These are phyloP conservation scores for Exophiala bonariae DNA, from an alignment of 2,329 filamentous ascomycete species.

Conservation along the genomic window DNA sequence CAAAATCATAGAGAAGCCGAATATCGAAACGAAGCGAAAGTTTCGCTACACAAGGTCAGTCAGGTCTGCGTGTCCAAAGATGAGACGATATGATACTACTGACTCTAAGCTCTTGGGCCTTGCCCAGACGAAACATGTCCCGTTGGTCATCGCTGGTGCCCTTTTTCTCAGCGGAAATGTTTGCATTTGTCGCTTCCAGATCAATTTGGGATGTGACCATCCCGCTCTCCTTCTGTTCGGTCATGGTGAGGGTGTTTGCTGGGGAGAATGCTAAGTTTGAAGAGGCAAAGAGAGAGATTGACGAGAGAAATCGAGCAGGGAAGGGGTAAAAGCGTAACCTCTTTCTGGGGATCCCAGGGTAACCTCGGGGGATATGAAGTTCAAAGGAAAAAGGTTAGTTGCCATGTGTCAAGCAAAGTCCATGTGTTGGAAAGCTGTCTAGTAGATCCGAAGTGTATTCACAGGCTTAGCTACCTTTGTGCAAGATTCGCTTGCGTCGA, in stretches of 20 bases:
- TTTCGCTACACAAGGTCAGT: constrained; percentile 34
- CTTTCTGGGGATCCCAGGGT: too few species aligned
- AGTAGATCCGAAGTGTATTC: too few species aligned
- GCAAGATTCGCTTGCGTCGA: too few species aligned
- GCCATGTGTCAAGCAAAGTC: too few species aligned
- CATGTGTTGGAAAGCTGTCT: too few species aligned
- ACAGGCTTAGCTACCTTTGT: too few species aligned
- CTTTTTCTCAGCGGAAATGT: constrained; percentile 27
- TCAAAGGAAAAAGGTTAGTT: too few species aligned
- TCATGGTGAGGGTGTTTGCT: constrained; percentile 22
- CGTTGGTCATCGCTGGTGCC: constrained; percentile 33
- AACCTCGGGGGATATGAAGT: too few species aligned
- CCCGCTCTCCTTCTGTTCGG: constrained; percentile 15
- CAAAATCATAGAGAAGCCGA: constrained; percentile 42
- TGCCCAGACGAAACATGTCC: constrained; percentile 37
- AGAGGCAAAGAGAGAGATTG: not conserved
- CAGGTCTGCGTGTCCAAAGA: not conserved
- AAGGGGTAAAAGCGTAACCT: not conserved
- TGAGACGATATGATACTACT: not conserved
- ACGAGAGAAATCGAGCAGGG: not conserved
- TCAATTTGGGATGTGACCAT: constrained; percentile 22
- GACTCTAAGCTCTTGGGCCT: constrained; percentile 35
- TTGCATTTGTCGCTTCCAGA: constrained; percentile 17
- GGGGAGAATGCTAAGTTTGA: not conserved
- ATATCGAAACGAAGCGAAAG: constrained; percentile 41